Base-by-base conservation (phyloP, 768 basidiomycete genomes). In the Lentinus brumalis region DNA sequence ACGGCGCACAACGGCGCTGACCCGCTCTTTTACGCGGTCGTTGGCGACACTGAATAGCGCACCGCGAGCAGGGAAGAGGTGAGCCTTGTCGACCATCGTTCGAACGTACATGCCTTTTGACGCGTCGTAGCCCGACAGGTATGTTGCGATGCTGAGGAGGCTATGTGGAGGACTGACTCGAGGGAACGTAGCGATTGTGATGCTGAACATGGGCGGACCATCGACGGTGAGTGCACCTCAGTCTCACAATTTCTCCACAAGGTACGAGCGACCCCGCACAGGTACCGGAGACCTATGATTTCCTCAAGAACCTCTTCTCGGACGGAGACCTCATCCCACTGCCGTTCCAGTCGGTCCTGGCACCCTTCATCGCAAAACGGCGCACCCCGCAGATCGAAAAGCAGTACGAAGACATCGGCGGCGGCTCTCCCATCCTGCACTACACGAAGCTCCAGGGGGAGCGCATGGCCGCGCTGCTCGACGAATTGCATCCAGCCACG, bases 151-250 rank as follows among this genome's bases (percentile, higher is more conserved):
- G 46, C 6, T 26, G 15, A 14, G 30, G 6, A 5, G 16, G 32
- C 5, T 8, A 3, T 14, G 16, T 12, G n/a, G 42, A n/a, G n/a
- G 31, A 39, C 54, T 64, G 18, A 66, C 15, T 15, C 29, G 26
- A 26, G 41, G 11, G 50, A 6, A 3, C 7, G 16, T 41, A 86
- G 96, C 91, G 40, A 83, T 98, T 63, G 94, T 99, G 44, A 92
- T 99, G 91, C 80, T 99, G 78, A 99, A 98, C 75, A 99, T 99
- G 97, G 97, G 97, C 46, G 97, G 97, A 2, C 97, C 96, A 26
- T 85, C 91, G 53, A 96, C 94, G 59, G 94, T 94, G 70, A 67
- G 85, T 77, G 21, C 46, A n/a, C 39, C 11, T 18, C 3, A 26
- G 3, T 6, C 15, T 30, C 5, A n/a, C 38, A 30, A 31, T 12